phyloP scores from a whole-genome alignment of 768 basidiomycete species.

The Phallus indusiatus region DNA sequence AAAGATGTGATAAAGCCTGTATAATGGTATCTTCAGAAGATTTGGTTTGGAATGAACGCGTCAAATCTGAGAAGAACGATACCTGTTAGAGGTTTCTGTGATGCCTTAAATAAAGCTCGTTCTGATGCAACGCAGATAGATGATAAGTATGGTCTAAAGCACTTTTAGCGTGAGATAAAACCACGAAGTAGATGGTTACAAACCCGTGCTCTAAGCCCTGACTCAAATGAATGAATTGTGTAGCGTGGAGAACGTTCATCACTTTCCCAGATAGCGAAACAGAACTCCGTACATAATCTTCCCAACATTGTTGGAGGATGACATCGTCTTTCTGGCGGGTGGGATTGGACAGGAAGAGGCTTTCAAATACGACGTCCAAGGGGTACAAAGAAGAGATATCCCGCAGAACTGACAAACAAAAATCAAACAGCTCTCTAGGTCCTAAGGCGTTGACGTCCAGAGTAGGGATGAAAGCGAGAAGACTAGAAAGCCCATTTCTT shows the following conservation, averaged over 20 bases:
- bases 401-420: neutral
- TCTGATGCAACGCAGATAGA: conserved; percentile 45
- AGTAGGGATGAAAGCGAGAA: neutral
- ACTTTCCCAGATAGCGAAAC: conserved; percentile 67
- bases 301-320: conserved; percentile 41
- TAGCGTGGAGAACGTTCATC: conserved; percentile 54
- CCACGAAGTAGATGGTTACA: conserved; percentile 7
- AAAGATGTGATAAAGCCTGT: conserved; percentile 29
- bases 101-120: conserved; percentile 36
- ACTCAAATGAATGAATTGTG: conserved; percentile 29
- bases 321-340: conserved; percentile 4
- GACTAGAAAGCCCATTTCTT: neutral
- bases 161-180: neutral
- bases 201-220: conserved; percentile 39
- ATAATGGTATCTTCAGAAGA: conserved; percentile 8
- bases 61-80: conserved; percentile 12
- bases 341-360: conserved; percentile 30
- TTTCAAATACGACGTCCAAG: conserved; percentile 54
- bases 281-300: conserved; percentile 59
- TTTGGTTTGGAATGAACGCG: neutral
- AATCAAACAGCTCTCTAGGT: neutral
- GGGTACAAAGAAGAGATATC: conserved; percentile 35
- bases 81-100: conserved; percentile 33
- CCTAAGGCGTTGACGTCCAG: neutral
- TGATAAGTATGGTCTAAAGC: conserved; percentile 36